Conservation (phyloP, 768 basidiomycete species). For the Kwoniella europaea region DNA sequence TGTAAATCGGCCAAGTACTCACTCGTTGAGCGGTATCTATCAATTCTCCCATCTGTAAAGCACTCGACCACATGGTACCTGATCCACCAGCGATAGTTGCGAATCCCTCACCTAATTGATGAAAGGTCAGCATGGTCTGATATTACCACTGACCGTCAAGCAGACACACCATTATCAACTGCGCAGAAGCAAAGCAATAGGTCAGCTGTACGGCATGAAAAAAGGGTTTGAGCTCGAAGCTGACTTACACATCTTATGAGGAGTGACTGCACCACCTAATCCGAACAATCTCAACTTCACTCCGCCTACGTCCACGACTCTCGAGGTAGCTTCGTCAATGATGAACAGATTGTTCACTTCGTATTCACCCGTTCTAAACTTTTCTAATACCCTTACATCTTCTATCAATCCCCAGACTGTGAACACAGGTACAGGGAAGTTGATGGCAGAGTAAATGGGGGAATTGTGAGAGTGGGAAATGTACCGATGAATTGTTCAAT, state of each 20-base stretch:
- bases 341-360: slow-evolving; percentile 86
- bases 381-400: slow-evolving; percentile 90
- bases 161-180: slow-evolving; percentile 49
- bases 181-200: neutral
- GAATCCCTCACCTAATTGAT: slow-evolving; percentile 69
- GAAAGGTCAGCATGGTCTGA: slow-evolving; percentile 8
- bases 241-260: slow-evolving; percentile 71
- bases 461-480: slow-evolving; percentile 85
- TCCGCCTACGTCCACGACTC: slow-evolving; percentile 87
- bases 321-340: slow-evolving; percentile 93
- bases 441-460: slow-evolving; percentile 86
- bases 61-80: slow-evolving; percentile 99
- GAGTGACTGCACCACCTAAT: slow-evolving; percentile 90
- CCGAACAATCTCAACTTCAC: slow-evolving; percentile 93
- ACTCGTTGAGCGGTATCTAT: slow-evolving; percentile 96
- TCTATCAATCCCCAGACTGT: slow-evolving; percentile 98
- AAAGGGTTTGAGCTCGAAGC: neutral
- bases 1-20: slow-evolving; percentile 22
- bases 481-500: slow-evolving; percentile 71
- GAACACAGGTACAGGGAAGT: slow-evolving; percentile 89
- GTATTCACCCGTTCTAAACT: slow-evolving; percentile 82
- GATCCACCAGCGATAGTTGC: slow-evolving; percentile 98
- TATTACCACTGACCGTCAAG: slow-evolving; percentile 70
- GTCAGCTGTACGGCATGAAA: neutral
- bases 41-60: slow-evolving; percentile 95